Percentiles rank a stretch among this genome's conserved stretches.
Conservation (phyloP, 2,329 filamentous ascomycete genomes). For the Neospermospora avenae region DNA sequence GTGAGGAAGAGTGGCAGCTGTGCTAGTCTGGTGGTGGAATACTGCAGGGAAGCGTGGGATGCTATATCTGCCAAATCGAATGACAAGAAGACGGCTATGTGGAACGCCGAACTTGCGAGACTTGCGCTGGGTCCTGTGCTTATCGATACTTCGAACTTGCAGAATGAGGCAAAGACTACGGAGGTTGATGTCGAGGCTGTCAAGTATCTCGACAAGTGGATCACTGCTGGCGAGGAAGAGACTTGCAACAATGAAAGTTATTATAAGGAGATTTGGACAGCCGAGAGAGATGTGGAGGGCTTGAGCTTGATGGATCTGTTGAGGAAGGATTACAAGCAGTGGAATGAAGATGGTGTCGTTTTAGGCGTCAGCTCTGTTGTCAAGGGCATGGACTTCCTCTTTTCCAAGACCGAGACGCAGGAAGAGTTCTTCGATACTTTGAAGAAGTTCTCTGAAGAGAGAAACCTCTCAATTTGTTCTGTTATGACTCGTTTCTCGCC, state of each 20-base stretch:
- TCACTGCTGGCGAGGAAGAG: constrained; percentile 13
- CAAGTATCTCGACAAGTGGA: constrained; percentile 53
- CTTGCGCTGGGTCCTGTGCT: constrained; percentile 69
- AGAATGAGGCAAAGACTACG: constrained; percentile 61
- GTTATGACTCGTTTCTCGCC: constrained; percentile 66
- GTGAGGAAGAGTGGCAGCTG: constrained; percentile 70
- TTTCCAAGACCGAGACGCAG: constrained; percentile 48
- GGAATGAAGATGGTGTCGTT: constrained; percentile 52
- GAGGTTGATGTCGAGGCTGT: constrained; percentile 57
- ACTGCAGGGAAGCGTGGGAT: constrained; percentile 57
- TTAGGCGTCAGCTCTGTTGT: constrained; percentile 69
- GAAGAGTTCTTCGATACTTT: constrained; percentile 48
- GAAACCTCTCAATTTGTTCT: constrained; percentile 57
- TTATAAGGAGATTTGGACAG: constrained; percentile 55
- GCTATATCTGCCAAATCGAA: constrained; percentile 41
- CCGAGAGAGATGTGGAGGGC: constrained; percentile 64
- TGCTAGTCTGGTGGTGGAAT: constrained; percentile 63
- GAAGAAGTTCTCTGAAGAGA: constrained; percentile 51
- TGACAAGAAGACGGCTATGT: constrained; percentile 36
- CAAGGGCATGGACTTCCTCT: constrained; percentile 58
- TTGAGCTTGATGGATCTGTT: constrained; percentile 65
- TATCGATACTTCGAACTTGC: constrained; percentile 68
- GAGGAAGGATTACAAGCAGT: constrained; percentile 83
- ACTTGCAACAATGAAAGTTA: constrained; percentile 53
- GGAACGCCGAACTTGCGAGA: constrained; percentile 59